Conservation (phyloP, 305 asterid species). For the Petunia hybrid region DNA sequence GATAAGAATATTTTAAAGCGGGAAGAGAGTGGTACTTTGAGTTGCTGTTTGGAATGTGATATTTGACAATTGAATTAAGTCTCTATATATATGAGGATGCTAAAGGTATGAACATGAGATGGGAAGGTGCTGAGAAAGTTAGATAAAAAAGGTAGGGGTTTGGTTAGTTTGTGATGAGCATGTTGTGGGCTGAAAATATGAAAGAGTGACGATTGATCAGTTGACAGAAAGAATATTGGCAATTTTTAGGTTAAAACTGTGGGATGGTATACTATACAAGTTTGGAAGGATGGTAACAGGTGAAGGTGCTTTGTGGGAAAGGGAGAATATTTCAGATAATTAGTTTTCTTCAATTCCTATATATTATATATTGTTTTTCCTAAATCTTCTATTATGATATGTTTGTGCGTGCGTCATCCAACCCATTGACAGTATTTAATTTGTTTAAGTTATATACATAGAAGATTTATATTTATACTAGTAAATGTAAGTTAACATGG, state of each 20-base stretch:
- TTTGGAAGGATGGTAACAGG: neutral
- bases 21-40: neutral
- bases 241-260: neutral
- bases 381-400: too few species aligned
- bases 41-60: neutral
- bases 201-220: neutral
- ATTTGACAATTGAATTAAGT: neutral
- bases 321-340: neutral
- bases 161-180: conserved; percentile 18
- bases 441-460: too few species aligned
- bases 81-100: neutral
- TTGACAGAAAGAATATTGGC: neutral
- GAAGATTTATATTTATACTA: too few species aligned
- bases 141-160: neutral
- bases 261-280: neutral
- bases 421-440: too few species aligned
- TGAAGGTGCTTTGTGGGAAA: conserved; percentile 1
- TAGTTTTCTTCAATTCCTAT: neutral
- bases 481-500: too few species aligned
- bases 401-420: too few species aligned
- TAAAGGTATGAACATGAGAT: neutral
- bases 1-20: neutral
- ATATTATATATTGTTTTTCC: too few species aligned
- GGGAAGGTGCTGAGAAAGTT: conserved; percentile 7
- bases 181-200: conserved; percentile 23